A percentile compares a stretch with the other conserved stretches of the same genome.
These are phyloP conservation scores for Hypoxylon lienhwacheense DNA, from an alignment of 495 filamentous ascomycete genomes.

Conservation along the genomic window DNA sequence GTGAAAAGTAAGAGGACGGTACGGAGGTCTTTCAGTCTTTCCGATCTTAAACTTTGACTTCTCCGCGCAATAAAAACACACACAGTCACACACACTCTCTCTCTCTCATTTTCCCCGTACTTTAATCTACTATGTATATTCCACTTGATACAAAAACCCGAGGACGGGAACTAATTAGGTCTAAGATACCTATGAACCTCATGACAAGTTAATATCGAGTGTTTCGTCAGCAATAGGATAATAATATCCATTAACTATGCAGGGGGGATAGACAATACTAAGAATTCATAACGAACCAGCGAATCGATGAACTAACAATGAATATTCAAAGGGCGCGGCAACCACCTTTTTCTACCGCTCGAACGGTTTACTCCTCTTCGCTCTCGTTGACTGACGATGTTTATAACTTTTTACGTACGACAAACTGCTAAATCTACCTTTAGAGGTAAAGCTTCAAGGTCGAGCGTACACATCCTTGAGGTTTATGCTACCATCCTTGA, in stretches of 20 bases:
- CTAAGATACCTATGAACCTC: neutral
- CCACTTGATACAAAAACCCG: neutral
- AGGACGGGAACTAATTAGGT: too few relatives aligned
- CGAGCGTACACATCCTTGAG: too few relatives aligned
- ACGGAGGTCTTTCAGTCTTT: neutral
- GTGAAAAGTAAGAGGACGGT: neutral
- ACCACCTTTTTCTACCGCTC: slow-evolving; percentile 1
- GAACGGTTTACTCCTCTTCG: neutral
- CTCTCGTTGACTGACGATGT: slow-evolving; percentile 4
- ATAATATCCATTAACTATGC: too few relatives aligned
- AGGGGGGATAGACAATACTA: too few relatives aligned
- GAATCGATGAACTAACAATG: too few relatives aligned
- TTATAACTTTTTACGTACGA: slow-evolving; percentile 21
- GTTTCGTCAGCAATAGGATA: too few relatives aligned
- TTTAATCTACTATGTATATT: too few relatives aligned
- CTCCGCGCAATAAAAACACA: slow-evolving; percentile 5
- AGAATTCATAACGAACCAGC: too few relatives aligned
- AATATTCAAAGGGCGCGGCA: slow-evolving; percentile 4
- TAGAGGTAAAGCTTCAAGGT: slow-evolving; percentile 31
- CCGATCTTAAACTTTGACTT: neutral
- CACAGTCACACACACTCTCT: too few relatives aligned
- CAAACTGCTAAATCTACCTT: slow-evolving; percentile 19
- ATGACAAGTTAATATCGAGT: neutral
- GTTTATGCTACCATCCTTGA: neutral
- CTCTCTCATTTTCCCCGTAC: too few relatives aligned